These are phyloP conservation scores for Aspergillus cristatus DNA, from an alignment of 495 filamentous ascomycete genomes.

Conservation along the genomic window DNA sequence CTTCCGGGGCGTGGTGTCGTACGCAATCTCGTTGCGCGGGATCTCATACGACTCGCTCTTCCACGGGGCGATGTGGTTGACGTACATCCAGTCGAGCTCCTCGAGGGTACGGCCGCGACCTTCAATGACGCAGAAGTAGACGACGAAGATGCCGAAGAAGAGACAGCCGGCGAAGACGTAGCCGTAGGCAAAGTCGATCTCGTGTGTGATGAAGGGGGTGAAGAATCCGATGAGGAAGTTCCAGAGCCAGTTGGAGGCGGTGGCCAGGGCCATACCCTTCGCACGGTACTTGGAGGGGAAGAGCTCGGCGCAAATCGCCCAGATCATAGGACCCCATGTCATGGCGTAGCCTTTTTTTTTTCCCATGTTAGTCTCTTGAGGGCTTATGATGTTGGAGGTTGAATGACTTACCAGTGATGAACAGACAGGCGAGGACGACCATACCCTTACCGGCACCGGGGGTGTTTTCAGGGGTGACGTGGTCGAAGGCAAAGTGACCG, in stretches of 20 bases:
- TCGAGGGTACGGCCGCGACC: slow-evolving; percentile 54
- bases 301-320: slow-evolving; percentile 69
- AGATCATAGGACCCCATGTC: slow-evolving; percentile 76
- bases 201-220: slow-evolving; percentile 58
- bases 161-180: slow-evolving; percentile 69
- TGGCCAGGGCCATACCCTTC: slow-evolving; percentile 63
- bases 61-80: slow-evolving; percentile 53
- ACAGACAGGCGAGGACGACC: slow-evolving; percentile 66
- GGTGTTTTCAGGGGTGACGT: slow-evolving; percentile 40
- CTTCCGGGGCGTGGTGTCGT: slow-evolving; percentile 15
- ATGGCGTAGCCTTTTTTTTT: slow-evolving; percentile 30
- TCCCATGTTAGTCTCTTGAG: no score
- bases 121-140: slow-evolving; percentile 70
- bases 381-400: background rate
- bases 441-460: slow-evolving; percentile 61
- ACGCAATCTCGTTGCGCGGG: slow-evolving; percentile 8
- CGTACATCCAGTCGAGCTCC: slow-evolving; percentile 76
- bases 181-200: slow-evolving; percentile 63
- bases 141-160: slow-evolving; percentile 45
- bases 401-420: slow-evolving; percentile 27
- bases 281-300: slow-evolving; percentile 69
- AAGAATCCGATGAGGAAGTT: slow-evolving; percentile 79
- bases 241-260: slow-evolving; percentile 76
- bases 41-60: slow-evolving; percentile 42
- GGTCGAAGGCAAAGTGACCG: slow-evolving; percentile 55